Evolutionary conservation across 306 rosid genomes (phyloP).

Genomic region (Alnus rubra): DNA sequence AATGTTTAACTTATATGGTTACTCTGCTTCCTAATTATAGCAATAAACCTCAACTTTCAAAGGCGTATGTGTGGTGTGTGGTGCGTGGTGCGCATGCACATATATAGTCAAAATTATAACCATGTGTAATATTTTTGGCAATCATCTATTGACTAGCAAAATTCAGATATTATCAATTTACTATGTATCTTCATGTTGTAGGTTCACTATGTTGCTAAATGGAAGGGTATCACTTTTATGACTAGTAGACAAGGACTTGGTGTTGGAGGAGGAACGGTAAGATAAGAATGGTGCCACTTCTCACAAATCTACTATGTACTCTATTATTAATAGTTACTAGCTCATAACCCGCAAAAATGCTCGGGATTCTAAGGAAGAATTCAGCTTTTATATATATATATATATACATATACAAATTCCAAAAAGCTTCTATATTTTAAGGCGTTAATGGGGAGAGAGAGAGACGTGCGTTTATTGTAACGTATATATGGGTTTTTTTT

Average conservation of each 20-base stretch:
- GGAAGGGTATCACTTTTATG: slow-evolving; percentile 92
- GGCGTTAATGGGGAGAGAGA: too few species aligned
- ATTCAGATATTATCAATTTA: slow-evolving; percentile 7
- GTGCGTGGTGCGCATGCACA: background rate
- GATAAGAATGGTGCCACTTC: slow-evolving; percentile 22
- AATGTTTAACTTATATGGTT: slow-evolving; percentile 18
- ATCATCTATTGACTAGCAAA: slow-evolving; percentile 15
- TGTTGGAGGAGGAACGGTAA: slow-evolving; percentile 97
- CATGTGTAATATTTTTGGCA: background rate
- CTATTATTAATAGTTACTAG: background rate
- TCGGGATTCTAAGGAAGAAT: too few species aligned
- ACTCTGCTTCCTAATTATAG: background rate
- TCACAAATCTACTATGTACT: background rate
- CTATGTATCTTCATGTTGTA: slow-evolving; percentile 37
- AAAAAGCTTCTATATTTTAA: too few species aligned
- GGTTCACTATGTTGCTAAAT: slow-evolving; percentile 97
- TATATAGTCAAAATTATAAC: background rate
- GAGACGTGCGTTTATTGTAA: too few species aligned
- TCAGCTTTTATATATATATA: too few species aligned
- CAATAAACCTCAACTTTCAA: background rate
- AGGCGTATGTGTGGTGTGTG: background rate
- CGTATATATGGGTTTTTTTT: too few species aligned
- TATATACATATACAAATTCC: too few species aligned
- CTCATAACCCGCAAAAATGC: too few species aligned
- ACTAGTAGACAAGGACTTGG: slow-evolving; percentile 98